Percentiles rank a stretch among this genome's conserved stretches.
Evolutionary conservation across 768 basidiomycete species (phyloP).

Genomic region (Sporobolomyces pararoseus): DNA sequence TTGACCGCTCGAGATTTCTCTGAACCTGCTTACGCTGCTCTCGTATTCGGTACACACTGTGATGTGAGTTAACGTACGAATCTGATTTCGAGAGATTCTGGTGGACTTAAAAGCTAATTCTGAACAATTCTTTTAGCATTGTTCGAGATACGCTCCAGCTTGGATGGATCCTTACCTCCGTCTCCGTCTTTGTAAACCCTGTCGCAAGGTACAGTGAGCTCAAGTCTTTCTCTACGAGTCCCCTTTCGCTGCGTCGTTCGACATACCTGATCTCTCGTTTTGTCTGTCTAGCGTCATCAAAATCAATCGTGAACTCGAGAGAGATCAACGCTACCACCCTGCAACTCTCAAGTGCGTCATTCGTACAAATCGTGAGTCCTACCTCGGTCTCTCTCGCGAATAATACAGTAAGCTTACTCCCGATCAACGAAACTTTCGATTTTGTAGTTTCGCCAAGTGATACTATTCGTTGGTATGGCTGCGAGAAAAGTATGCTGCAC

Average conservation of each 20-base stretch:
- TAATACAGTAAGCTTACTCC: too few relatives aligned
- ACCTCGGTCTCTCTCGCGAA: not conserved
- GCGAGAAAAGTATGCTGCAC: not conserved
- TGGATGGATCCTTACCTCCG: slow-evolving; percentile 1
- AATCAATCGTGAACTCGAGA: not conserved
- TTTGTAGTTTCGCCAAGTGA: too few relatives aligned
- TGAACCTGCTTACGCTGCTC: slow-evolving; percentile 7
- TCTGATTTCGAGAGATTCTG: too few relatives aligned
- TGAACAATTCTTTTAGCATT: too few relatives aligned
- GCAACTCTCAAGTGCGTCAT: not conserved
- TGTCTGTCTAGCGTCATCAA: not conserved
- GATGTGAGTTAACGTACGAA: not conserved
- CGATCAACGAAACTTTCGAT: too few relatives aligned
- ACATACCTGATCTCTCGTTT: too few relatives aligned
- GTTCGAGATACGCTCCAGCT: not conserved
- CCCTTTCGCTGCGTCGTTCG: not conserved
- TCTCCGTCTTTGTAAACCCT: not conserved
- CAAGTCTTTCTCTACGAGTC: not conserved
- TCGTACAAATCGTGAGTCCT: not conserved
- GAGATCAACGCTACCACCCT: not conserved
- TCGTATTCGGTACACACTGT: slow-evolving; percentile 32
- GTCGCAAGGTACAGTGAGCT: slow-evolving; percentile 2
- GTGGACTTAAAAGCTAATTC: too few relatives aligned
- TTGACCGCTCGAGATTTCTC: not conserved
- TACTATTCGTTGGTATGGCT: too few relatives aligned